Evolutionary conservation across 192 early-diverging fungal genomes (phyloP).

Genomic region (Chytriomyces hyalinus): DNA sequence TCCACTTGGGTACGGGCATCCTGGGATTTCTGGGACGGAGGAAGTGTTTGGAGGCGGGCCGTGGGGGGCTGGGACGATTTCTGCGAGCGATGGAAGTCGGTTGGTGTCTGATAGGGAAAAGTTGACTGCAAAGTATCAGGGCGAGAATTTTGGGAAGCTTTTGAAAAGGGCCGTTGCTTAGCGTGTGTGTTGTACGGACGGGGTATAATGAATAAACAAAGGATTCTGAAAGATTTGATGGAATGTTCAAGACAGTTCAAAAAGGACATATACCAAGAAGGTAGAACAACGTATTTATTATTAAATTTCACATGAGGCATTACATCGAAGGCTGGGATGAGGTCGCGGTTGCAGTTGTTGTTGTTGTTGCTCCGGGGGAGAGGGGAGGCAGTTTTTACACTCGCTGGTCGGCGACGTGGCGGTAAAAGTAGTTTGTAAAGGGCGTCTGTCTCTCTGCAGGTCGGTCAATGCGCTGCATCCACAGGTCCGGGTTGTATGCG

Average conservation of each 20-base stretch:
- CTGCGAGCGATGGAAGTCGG: constrained; percentile 71
- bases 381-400: background rate
- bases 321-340: too few relatives aligned
- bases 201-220: too few relatives aligned
- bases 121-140: constrained; percentile 59
- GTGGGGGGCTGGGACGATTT: constrained; percentile 74
- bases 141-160: constrained; percentile 42
- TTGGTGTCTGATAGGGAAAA: constrained; percentile 60
- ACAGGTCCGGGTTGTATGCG: background rate
- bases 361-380: too few relatives aligned
- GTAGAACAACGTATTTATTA: too few relatives aligned
- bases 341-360: too few relatives aligned
- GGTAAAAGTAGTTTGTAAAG: constrained; percentile 2
- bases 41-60: constrained; percentile 66
- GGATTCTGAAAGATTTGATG: too few relatives aligned
- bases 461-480: background rate
- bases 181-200: too few relatives aligned
- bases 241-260: too few relatives aligned
- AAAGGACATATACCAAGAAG: too few relatives aligned
- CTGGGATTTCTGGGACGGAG: background rate
- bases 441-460: background rate
- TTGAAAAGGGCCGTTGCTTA: constrained; percentile 19
- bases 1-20: constrained; percentile 49
- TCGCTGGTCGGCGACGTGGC: background rate
- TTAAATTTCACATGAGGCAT: too few relatives aligned